These are phyloP conservation scores for Thelonectria discophora DNA, from an alignment of 2,329 filamentous ascomycete genomes.

Conservation along the genomic window DNA sequence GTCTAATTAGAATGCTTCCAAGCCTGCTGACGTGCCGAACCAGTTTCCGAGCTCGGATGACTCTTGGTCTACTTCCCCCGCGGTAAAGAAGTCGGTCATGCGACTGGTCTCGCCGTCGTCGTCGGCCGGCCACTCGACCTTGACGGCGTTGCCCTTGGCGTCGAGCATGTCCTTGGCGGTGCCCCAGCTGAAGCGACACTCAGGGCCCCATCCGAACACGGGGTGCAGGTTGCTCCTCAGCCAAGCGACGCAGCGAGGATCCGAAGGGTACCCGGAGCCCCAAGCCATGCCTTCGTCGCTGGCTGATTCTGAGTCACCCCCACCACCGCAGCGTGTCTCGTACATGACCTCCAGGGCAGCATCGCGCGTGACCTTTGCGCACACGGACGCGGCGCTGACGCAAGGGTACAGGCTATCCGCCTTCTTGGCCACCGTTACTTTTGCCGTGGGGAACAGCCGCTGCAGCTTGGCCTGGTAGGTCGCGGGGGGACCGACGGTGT, in stretches of 20 bases:
- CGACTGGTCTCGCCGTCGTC: constrained; percentile 74
- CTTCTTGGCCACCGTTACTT: constrained; percentile 85
- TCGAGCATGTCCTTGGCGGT: constrained; percentile 95
- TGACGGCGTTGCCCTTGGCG: constrained; percentile 70
- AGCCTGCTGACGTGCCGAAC: constrained; percentile 79
- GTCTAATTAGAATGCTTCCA: constrained; percentile 70
- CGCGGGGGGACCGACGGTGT: constrained; percentile 87
- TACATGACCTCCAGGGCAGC: constrained; percentile 85
- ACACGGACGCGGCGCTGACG: constrained; percentile 92
- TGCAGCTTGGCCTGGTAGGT: constrained; percentile 87
- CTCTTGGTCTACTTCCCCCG: constrained; percentile 52
- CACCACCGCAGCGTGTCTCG: constrained; percentile 50
- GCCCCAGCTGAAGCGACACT: constrained; percentile 95
- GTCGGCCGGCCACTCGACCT: constrained; percentile 84
- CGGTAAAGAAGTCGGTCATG: constrained; percentile 79
- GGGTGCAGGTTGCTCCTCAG: constrained; percentile 88
- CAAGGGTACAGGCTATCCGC: constrained; percentile 92
- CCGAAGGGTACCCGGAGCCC: constrained; percentile 95
- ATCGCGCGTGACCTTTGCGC: constrained; percentile 95
- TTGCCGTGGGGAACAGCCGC: constrained; percentile 80
- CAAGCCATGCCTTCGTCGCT: constrained; percentile 63
- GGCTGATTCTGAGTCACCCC: constrained; percentile 33
- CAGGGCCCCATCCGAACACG: constrained; percentile 92
- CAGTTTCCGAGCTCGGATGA: constrained; percentile 77
- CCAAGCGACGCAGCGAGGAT: constrained; percentile 83